Base-by-base conservation (phyloP, 345 rosid species). In the Noccaea bulbosa region DNA sequence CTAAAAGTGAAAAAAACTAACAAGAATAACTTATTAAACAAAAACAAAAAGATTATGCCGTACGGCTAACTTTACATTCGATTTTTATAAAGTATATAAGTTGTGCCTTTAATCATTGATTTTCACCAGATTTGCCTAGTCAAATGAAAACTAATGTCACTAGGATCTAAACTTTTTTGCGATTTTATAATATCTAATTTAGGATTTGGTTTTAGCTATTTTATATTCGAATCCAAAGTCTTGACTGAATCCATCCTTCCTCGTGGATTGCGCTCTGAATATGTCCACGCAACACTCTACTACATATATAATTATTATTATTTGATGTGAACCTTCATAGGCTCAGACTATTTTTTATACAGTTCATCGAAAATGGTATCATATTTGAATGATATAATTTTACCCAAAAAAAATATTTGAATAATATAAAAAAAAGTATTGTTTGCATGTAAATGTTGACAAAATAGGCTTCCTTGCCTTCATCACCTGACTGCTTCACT, bases 71-170 rank as follows among this genome's bases (percentile, higher is more conserved):
- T 5, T 48, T 4, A 41, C 12, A 5, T 40, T 30, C 6, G n/a
- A 16, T 39, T 17, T 61, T 48, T 5, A 34, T 37, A 35, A 69
- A 52, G 30, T 51, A 44, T 12, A 40, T 49, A 62, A 2, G 41
- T 3, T 47, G 34, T 16, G 4, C 2, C 2, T 9, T 27, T 33
- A 38, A 54, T 2, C 45, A 27, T 59, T 71, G 16, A 53, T 53
- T 72, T 46, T 34, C 20, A 60, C 33, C 48, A 49, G 67, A 66
- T 57, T 73, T 66, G 67, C 77, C 67, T 49, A 66, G 72, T 73
- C 72, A 73, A 66, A 58, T 50, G 77, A 73, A 66, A 49, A 73
- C 47, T 57, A 73, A 64, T 66, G 72, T 49, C 77, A 73, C 61
- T 58, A 39, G 49, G 72, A 41, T 58, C 67, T 65, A 66, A 49